Percentiles rank a stretch among this genome's conserved stretches.
phyloP scores from a whole-genome alignment of 1,284 basidiomycete species.

The Ganoderma leucocontextum region DNA sequence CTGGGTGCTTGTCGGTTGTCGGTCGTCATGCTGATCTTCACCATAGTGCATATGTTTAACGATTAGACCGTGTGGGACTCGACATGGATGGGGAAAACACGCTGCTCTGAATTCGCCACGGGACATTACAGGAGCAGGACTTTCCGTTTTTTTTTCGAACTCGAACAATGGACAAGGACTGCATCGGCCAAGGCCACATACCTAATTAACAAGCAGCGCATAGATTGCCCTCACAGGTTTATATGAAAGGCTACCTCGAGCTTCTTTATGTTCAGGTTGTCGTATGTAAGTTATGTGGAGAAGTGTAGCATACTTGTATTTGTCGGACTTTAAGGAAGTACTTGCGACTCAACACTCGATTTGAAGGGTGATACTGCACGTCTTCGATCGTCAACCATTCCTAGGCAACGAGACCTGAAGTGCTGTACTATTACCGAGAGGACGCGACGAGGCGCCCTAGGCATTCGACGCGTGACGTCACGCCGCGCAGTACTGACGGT shows the following conservation, averaged over 20 bases:
- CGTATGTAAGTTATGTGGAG: neutral
- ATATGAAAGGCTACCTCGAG: neutral
- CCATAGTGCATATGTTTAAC: neutral
- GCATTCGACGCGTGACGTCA: slow-evolving; percentile 8
- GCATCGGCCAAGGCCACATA: neutral
- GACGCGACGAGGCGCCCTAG: neutral
- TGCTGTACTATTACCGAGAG: no score
- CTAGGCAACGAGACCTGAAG: no score
- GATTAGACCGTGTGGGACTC: neutral
- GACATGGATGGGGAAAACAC: neutral
- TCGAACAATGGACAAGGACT: slow-evolving; percentile 5
- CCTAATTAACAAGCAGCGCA: slow-evolving; percentile 1
- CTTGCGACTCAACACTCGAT: neutral
- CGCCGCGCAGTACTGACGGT: neutral
- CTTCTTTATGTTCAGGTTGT: slow-evolving; percentile 1
- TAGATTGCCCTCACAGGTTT: neutral
- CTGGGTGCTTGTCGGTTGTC: no score
- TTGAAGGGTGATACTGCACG: neutral
- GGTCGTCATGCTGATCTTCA: neutral
- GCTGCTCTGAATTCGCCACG: neutral
- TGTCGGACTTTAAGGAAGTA: neutral
- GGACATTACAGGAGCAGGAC: neutral
- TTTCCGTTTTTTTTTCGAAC: neutral
- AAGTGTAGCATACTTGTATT: neutral
- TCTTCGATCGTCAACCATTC: no score